Evolutionary conservation across 169 alveolate genomes (phyloP).

Genomic region (Pseudocohnilembus persalinus): DNA sequence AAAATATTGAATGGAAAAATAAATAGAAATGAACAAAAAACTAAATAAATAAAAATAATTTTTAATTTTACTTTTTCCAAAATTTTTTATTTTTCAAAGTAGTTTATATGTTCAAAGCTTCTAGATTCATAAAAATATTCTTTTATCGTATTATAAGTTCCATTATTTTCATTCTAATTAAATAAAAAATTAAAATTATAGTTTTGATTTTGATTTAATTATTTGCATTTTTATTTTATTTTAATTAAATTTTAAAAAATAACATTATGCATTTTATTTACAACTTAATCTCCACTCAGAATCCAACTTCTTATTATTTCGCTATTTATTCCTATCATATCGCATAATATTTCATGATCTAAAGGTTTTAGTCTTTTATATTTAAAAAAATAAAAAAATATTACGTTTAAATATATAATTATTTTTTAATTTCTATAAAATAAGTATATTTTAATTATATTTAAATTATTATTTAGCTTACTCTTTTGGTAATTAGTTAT

Average conservation of each 20-base stretch:
- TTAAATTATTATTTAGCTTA: too few relatives aligned
- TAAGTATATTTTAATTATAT: too few relatives aligned
- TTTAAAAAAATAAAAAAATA: too few relatives aligned
- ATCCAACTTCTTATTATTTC: background rate
- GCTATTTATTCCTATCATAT: background rate
- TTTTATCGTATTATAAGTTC: too few relatives aligned
- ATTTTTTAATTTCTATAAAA: too few relatives aligned
- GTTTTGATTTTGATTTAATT: background rate
- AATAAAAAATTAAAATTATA: slow-evolving; percentile 1
- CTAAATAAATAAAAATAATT: too few relatives aligned
- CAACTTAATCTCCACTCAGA: background rate
- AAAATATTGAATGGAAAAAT: too few relatives aligned
- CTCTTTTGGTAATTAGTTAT: too few relatives aligned
- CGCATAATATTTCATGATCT: background rate
- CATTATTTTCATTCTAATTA: background rate
- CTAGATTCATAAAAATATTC: slow-evolving; percentile 7
- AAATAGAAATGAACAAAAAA: too few relatives aligned
- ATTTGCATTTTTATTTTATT: background rate
- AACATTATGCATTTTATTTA: too few relatives aligned
- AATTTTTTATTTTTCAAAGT: background rate
- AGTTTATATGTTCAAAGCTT: background rate
- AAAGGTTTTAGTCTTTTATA: background rate
- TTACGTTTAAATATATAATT: too few relatives aligned
- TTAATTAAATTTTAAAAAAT: too few relatives aligned
- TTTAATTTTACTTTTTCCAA: slow-evolving; percentile 1